These are phyloP conservation scores for Chlamydomonas applanata DNA, from an alignment of 139 green algal species.

Conservation along the genomic window DNA sequence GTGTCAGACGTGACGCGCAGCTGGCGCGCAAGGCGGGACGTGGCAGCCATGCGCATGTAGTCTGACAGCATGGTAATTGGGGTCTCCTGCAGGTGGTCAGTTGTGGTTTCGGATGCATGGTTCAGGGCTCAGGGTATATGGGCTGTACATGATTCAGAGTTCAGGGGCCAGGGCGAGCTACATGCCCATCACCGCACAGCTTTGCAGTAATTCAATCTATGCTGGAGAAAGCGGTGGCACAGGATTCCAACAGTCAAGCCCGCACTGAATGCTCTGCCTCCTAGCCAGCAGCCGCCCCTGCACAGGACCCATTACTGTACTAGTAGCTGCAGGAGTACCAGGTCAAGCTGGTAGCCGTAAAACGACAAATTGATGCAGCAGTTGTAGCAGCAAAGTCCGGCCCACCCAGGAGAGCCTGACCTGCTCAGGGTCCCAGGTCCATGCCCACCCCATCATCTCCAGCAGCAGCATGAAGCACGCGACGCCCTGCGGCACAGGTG, in stretches of 20 bases:
- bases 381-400: neutral
- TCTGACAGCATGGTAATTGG: constrained; percentile 6
- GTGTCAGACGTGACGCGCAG: neutral
- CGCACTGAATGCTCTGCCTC: too few species aligned
- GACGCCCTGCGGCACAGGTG: constrained; percentile 16
- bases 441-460: constrained; percentile 40
- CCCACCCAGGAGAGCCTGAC: constrained; percentile 1
- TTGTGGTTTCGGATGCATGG: too few species aligned
- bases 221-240: too few species aligned
- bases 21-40: neutral
- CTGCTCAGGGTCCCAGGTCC: constrained; percentile 30
- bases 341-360: neutral
- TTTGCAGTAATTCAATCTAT: too few species aligned
- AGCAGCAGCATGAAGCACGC: constrained; percentile 32
- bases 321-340: neutral
- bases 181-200: too few species aligned
- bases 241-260: too few species aligned
- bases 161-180: too few species aligned
- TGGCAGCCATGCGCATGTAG: constrained; percentile 6
- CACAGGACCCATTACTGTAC: too few species aligned
- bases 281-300: too few species aligned
- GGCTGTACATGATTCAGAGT: too few species aligned
- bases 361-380: neutral
- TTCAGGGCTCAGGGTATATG: too few species aligned
- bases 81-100: too few species aligned